These are phyloP conservation scores for Neopestalotiopsis rosae DNA, from an alignment of 2,329 filamentous ascomycete genomes.

Conservation along the genomic window DNA sequence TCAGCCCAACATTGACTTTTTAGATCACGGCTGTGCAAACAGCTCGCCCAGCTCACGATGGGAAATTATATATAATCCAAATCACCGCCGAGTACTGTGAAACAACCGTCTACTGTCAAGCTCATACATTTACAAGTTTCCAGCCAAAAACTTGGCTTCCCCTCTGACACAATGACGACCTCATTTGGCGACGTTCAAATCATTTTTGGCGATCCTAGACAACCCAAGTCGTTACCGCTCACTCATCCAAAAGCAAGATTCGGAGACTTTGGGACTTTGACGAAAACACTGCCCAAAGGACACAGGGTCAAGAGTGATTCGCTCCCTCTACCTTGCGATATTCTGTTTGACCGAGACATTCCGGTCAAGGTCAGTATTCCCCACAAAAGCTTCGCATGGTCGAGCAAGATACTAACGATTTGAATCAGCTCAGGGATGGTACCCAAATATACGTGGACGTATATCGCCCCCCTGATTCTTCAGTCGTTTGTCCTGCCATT, in stretches of 20 bases:
- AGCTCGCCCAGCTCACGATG: not conserved
- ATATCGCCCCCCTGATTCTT: not conserved
- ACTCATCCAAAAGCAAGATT: not conserved
- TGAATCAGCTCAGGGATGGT: not conserved
- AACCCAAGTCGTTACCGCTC: not conserved
- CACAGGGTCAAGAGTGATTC: not conserved
- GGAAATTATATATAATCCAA: not conserved
- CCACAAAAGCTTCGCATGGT: not conserved
- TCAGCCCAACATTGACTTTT: not conserved
- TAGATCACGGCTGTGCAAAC: not conserved
- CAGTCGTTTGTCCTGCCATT: not conserved
- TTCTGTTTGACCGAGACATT: constrained; percentile 1
- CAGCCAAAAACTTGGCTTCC: not conserved
- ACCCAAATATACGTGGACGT: not conserved
- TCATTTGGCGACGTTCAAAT: not conserved
- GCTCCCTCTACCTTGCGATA: not conserved
- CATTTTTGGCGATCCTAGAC: not conserved
- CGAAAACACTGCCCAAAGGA: not conserved
- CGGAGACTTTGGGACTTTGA: not conserved
- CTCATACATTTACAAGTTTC: too few species aligned
- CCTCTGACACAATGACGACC: not conserved
- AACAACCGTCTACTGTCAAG: too few species aligned
- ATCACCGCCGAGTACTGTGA: too few species aligned
- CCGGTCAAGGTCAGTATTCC: not conserved
- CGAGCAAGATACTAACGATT: not conserved